Conservation (phyloP, 208 protist genomes). For the Porcisia deanei region DNA sequence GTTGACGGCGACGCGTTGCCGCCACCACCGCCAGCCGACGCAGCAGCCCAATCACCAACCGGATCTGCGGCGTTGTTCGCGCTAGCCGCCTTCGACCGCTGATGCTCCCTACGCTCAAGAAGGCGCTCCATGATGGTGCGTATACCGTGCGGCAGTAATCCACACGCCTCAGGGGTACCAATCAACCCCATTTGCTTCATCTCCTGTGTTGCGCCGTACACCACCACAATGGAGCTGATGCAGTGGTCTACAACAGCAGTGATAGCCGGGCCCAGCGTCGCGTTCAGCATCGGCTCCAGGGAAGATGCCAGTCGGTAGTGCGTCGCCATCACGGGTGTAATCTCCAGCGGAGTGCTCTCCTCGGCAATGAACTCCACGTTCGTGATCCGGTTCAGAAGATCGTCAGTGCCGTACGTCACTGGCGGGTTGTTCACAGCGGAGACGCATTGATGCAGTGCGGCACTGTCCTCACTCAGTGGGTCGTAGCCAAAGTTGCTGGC, state of each 20-base stretch:
- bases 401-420: slow-evolving; percentile 51
- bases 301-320: slow-evolving; percentile 55
- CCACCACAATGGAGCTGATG: slow-evolving; percentile 71
- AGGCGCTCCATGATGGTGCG: slow-evolving; percentile 64
- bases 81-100: slow-evolving; percentile 19
- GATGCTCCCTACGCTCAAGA: slow-evolving; percentile 38
- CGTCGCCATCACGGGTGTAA: slow-evolving; percentile 20
- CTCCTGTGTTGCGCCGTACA: slow-evolving; percentile 88
- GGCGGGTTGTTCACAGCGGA: slow-evolving; percentile 50
- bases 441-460: slow-evolving; percentile 51
- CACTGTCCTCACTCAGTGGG: slow-evolving; percentile 40
- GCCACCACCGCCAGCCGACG: not conserved
- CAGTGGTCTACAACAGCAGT: slow-evolving; percentile 76
- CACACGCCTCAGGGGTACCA: slow-evolving; percentile 78
- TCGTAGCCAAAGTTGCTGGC: slow-evolving; percentile 30
- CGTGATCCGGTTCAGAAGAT: slow-evolving; percentile 56
- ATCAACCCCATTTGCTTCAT: slow-evolving; percentile 90
- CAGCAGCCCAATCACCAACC: not conserved
- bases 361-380: slow-evolving; percentile 68
- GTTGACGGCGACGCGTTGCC: slow-evolving; percentile 2
- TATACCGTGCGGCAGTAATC: slow-evolving; percentile 75
- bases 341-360: slow-evolving; percentile 25
- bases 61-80: not conserved
- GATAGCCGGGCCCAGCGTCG: slow-evolving; percentile 62
- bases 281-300: slow-evolving; percentile 54